Evolutionary conservation across 2,329 filamentous ascomycete genomes (phyloP).

Genomic region (Didymella arachidicola): DNA sequence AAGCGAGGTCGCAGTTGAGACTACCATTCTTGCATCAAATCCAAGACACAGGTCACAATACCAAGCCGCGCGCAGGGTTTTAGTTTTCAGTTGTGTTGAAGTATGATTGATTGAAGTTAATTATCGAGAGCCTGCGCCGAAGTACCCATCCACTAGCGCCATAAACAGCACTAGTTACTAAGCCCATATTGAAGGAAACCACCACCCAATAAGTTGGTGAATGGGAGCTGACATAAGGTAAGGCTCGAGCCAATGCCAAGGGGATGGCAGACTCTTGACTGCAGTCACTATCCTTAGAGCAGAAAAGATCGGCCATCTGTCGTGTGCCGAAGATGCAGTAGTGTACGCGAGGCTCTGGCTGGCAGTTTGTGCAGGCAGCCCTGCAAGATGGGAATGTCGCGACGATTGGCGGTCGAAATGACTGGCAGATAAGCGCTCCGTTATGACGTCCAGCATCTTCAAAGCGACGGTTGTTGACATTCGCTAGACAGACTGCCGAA

Average conservation of each 20-base stretch:
- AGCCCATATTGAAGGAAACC: no score
- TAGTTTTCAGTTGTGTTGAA: no score
- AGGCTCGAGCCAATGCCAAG: constrained; percentile 17
- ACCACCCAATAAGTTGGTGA: no score
- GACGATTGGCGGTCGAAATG: constrained; percentile 10
- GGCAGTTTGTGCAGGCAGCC: constrained; percentile 12
- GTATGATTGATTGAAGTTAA: no score
- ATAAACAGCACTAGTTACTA: no score
- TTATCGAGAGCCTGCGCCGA: no score
- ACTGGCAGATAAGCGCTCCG: constrained; percentile 15
- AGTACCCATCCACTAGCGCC: no score
- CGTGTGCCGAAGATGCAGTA: constrained; percentile 11
- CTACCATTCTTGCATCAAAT: neutral
- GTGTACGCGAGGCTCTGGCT: constrained; percentile 2
- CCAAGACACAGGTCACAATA: constrained; percentile 5
- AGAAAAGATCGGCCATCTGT: constrained; percentile 18
- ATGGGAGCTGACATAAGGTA: constrained; percentile 18
- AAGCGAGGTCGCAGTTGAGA: constrained; percentile 2
- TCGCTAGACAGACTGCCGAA: constrained; percentile 17
- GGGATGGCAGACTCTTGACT: constrained; percentile 9
- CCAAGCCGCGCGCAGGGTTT: constrained; percentile 10
- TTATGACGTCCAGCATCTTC: constrained; percentile 15
- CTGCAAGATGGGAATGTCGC: constrained; percentile 3
- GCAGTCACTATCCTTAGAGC: constrained; percentile 1
- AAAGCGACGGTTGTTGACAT: constrained; percentile 5